Conservation (phyloP, 805 yeast genomes). For the Scheffersomyces ergatensis region DNA sequence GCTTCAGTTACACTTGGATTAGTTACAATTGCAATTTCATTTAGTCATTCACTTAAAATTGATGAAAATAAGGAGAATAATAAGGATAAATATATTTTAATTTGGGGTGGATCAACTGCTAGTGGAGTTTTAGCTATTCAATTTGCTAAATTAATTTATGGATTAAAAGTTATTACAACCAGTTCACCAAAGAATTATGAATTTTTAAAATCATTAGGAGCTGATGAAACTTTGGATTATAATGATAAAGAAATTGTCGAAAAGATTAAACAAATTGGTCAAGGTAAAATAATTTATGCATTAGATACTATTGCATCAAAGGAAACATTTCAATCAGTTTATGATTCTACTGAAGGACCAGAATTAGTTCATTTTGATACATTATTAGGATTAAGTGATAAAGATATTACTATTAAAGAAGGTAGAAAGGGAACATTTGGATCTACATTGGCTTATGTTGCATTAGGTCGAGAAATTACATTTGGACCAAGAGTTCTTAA, state of each 20-base stretch:
- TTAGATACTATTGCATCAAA: constrained; percentile 21
- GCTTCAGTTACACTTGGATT: constrained; percentile 57
- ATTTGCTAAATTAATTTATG: constrained; percentile 26
- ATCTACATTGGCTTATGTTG: constrained; percentile 13
- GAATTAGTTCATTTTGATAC: constrained; percentile 17
- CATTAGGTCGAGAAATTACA: constrained; percentile 9
- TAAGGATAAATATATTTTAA: constrained; percentile 16
- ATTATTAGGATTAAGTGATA: constrained; percentile 12
- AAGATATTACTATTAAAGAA: constrained; percentile 6
- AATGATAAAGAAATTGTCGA: constrained; percentile 18
- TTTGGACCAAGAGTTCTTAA: constrained; percentile 4
- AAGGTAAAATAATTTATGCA: constrained; percentile 20
- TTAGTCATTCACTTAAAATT: constrained; percentile 30
- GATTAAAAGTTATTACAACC: constrained; percentile 27
- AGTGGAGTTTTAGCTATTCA: constrained; percentile 32
- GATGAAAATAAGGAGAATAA: constrained; percentile 11
- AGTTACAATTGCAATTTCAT: constrained; percentile 46
- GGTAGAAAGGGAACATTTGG: constrained; percentile 8
- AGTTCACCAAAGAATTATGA: constrained; percentile 23
- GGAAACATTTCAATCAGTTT: constrained; percentile 21
- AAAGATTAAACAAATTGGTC: constrained; percentile 17
- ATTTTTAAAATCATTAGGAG: constrained; percentile 24
- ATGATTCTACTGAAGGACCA: constrained; percentile 26
- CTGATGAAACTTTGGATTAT: constrained; percentile 28
- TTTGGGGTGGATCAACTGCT: constrained; percentile 39